Conservation (phyloP, 805 yeast genomes). For the Yamadazyma kitorensis region DNA sequence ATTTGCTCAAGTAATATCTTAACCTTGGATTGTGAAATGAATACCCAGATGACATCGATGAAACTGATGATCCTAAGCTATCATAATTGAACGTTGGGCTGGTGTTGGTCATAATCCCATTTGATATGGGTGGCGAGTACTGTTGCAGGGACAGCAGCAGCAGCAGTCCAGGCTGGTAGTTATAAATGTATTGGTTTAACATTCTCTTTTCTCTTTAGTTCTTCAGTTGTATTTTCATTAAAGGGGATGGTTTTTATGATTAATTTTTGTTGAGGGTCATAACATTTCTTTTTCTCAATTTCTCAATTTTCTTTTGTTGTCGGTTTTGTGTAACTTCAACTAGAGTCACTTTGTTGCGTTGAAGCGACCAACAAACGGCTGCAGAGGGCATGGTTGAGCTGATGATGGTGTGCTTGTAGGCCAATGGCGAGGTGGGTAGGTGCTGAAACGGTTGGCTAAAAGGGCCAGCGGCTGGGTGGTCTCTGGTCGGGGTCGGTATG, state of each 20-base stretch:
- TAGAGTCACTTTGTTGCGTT: too few species aligned
- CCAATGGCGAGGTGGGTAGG: too few species aligned
- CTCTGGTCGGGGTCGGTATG: too few species aligned
- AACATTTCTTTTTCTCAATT: constrained; percentile 1
- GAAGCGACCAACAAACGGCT: too few species aligned
- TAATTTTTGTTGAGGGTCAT: constrained; percentile 3
- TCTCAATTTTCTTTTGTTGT: constrained; percentile 4
- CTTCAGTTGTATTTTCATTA: not conserved
- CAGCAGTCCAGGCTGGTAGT: constrained; percentile 25
- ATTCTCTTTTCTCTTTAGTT: not conserved
- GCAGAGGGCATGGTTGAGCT: too few species aligned
- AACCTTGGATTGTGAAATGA: constrained; percentile 49
- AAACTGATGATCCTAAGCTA: constrained; percentile 11
- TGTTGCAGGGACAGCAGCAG: constrained; percentile 16
- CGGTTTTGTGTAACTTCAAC: too few species aligned
- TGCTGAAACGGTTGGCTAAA: too few species aligned
- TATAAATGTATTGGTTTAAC: constrained; percentile 33
- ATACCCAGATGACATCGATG: constrained; percentile 22
- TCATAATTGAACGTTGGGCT: constrained; percentile 30
- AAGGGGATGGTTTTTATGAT: constrained; percentile 8
- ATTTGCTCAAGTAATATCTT: constrained; percentile 55
- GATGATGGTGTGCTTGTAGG: too few species aligned
- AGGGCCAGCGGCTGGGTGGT: too few species aligned
- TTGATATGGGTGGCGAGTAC: constrained; percentile 15
- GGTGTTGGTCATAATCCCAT: constrained; percentile 15